Percentiles rank a stretch among this genome's conserved stretches.
Evolutionary conservation across 345 rosid genomes (phyloP).

Genomic region (Diplotaxis tenuifolia): DNA sequence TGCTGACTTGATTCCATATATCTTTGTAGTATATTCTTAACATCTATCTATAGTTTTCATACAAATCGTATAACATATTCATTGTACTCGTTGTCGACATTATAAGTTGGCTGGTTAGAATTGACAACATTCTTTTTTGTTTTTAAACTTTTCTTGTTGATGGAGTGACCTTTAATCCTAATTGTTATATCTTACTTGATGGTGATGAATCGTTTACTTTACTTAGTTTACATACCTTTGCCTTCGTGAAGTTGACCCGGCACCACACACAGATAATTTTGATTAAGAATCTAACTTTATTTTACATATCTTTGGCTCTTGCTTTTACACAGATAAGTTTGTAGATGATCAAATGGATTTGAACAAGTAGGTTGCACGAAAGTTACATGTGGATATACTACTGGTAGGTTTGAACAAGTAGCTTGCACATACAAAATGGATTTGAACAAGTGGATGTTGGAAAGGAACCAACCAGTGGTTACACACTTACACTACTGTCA

Average conservation of each 20-base stretch:
- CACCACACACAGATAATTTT: conserved; percentile 13
- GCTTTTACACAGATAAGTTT: not conserved
- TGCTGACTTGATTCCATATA: not conserved
- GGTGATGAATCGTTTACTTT: not conserved
- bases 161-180: conserved; percentile 32
- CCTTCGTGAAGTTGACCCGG: conserved; percentile 15
- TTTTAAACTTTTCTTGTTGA: not conserved
- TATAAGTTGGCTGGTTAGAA: conserved; percentile 7
- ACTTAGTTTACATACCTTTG: not conserved
- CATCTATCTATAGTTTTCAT: not conserved
- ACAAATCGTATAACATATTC: not conserved
- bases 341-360: not conserved
- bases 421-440: too few relatives aligned
- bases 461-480: not conserved
- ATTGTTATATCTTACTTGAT: conserved; percentile 12
- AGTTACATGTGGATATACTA: too few relatives aligned
- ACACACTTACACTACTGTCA: not conserved
- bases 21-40: not conserved
- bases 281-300: too few relatives aligned
- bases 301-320: not conserved
- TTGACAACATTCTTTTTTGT: not conserved
- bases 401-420: too few relatives aligned
- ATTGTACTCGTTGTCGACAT: conserved; percentile 7
- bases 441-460: not conserved
- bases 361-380: too few relatives aligned